These are phyloP conservation scores for Tremellales sp. DNA, from an alignment of 1,284 basidiomycete genomes.

Conservation along the genomic window DNA sequence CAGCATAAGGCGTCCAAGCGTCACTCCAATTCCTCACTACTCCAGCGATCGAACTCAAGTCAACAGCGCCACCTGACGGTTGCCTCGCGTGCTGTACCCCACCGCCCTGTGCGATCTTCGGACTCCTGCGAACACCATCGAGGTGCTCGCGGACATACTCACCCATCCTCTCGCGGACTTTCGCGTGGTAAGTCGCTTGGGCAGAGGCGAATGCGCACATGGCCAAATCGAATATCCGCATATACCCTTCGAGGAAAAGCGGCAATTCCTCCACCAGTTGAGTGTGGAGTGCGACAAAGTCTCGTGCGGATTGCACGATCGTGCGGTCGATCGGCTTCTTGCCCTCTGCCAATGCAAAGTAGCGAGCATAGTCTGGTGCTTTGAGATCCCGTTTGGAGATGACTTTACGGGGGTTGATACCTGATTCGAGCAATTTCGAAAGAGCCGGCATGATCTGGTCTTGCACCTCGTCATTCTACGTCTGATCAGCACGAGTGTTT, in stretches of 20 bases:
- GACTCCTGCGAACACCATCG: conserved; percentile 11
- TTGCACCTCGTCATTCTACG: conserved; percentile 35
- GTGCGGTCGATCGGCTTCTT: conserved; percentile 29
- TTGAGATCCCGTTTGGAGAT: conserved; percentile 39
- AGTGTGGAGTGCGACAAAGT: conserved; percentile 47
- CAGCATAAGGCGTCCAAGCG: conserved; percentile 28
- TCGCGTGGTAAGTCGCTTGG: conserved; percentile 34
- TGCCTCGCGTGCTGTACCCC: too few relatives aligned
- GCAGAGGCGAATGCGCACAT: conserved; percentile 34
- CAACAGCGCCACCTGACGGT: neutral
- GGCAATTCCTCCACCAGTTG: conserved; percentile 49
- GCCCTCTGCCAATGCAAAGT: conserved; percentile 24
- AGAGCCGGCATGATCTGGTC: conserved; percentile 41
- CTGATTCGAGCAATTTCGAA: conserved; percentile 33
- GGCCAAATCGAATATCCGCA: conserved; percentile 41
- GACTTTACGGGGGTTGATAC: conserved; percentile 41
- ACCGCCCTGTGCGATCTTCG: too few relatives aligned
- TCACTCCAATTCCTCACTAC: conserved; percentile 32
- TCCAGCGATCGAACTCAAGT: conserved; percentile 8
- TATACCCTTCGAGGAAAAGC: conserved; percentile 41
- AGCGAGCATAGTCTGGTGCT: conserved; percentile 40
- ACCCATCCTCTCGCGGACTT: conserved; percentile 19
- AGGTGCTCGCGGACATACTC: conserved; percentile 17
- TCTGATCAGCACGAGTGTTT: conserved; percentile 3
- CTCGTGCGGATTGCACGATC: conserved; percentile 36